Percentiles rank a stretch among this genome's conserved stretches.
Evolutionary conservation across 257 asterid genomes (phyloP).

Genomic region (Ligustrum vulgare): DNA sequence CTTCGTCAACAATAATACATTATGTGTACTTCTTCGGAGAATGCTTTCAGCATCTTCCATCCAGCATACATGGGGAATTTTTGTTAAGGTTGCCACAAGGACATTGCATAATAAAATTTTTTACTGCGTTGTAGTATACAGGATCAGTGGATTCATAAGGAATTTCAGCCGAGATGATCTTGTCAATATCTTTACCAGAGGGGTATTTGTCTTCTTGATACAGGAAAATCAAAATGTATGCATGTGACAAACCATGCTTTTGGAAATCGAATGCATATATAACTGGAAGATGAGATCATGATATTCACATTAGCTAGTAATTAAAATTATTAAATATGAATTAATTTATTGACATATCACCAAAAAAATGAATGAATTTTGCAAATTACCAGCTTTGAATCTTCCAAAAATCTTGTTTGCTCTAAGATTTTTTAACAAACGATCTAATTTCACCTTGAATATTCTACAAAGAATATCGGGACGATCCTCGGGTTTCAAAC

Average conservation of each 20-base stretch:
- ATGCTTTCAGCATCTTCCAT: background rate
- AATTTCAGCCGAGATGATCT: too few species aligned
- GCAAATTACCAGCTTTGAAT: background rate
- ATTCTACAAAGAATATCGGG: background rate
- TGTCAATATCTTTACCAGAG: background rate
- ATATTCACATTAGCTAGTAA: too few species aligned
- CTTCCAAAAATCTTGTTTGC: background rate
- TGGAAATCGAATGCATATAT: background rate
- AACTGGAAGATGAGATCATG: background rate
- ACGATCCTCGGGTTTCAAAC: background rate
- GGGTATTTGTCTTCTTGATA: background rate
- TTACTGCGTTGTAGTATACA: too few species aligned
- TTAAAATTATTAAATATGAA: background rate
- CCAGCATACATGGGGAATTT: background rate
- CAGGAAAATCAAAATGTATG: background rate
- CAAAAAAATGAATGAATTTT: too few species aligned
- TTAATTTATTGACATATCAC: too few species aligned
- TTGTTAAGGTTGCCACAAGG: background rate
- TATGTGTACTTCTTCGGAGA: background rate
- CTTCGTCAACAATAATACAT: background rate
- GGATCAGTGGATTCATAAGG: too few species aligned
- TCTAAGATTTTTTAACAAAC: background rate
- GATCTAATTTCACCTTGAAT: background rate
- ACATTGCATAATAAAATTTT: background rate
- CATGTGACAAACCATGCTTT: background rate